Conservation (phyloP, 139 green algal genomes). For the Desmodesmus armatus region DNA sequence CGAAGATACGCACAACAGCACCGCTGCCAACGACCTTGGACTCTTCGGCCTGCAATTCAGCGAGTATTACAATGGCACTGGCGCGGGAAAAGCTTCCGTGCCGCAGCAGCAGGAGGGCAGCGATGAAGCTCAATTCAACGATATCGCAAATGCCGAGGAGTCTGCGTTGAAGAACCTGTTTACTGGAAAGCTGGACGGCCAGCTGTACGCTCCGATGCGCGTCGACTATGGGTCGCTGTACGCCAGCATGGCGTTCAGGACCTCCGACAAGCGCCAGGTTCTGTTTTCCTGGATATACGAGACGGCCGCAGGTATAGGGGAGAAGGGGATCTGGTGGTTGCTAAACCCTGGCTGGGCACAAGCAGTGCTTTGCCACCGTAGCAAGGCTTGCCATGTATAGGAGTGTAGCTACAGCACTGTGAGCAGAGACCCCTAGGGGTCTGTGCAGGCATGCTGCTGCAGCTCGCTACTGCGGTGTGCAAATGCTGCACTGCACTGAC, state of each 20-base stretch:
- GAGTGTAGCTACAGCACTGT: no score
- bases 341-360: no score
- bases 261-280: conserved; percentile 4
- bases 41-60: conserved; percentile 15
- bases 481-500: no score
- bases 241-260: conserved; percentile 20
- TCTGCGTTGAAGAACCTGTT: conserved; percentile 2
- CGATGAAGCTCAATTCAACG: conserved; percentile 12
- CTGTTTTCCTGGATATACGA: conserved; percentile 34
- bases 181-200: conserved; percentile 27
- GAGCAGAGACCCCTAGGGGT: no score
- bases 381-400: no score
- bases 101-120: no score
- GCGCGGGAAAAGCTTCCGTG: not conserved
- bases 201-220: conserved; percentile 19
- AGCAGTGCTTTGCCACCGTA: no score
- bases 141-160: not conserved
- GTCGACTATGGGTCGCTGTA: conserved; percentile 35
- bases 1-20: no score
- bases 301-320: conserved; percentile 27
- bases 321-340: no score
- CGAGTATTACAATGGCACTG: not conserved
- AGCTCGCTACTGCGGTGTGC: no score
- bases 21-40: no score
- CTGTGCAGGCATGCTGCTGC: no score